Conservation (phyloP, 495 filamentous ascomycete genomes). For the Bacidia rubella region DNA sequence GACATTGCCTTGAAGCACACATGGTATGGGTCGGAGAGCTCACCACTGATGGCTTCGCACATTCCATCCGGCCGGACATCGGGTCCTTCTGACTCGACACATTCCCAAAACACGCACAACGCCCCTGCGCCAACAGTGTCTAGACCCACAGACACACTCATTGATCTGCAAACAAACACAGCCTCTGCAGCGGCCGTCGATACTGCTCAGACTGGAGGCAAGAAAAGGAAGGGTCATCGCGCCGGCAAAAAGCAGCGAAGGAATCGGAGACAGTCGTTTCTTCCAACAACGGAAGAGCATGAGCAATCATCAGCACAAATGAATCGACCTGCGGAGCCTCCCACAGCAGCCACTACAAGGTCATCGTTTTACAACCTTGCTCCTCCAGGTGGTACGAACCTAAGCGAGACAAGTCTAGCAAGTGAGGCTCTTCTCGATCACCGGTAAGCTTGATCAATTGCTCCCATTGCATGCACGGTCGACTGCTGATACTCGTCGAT, state of each 20-base stretch:
- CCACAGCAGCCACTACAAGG: slow-evolving; percentile 18
- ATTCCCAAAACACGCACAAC: background rate
- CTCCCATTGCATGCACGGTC: background rate
- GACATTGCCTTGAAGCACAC: no score
- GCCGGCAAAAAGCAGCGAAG: slow-evolving; percentile 44
- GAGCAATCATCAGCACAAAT: slow-evolving; percentile 15
- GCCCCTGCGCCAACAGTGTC: background rate
- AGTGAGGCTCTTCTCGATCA: slow-evolving; percentile 72
- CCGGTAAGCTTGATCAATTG: slow-evolving; percentile 33
- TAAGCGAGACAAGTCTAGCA: slow-evolving; percentile 71
- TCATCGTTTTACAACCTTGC: slow-evolving; percentile 45
- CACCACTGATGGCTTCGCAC: background rate
- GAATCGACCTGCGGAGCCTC: slow-evolving; percentile 19
- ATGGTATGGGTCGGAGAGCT: no score
- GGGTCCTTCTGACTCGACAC: background rate
- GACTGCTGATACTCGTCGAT: background rate
- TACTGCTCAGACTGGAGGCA: slow-evolving; percentile 8
- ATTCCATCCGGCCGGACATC: background rate
- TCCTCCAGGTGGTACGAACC: slow-evolving; percentile 32
- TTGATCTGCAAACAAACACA: slow-evolving; percentile 13
- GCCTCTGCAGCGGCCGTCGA: slow-evolving; percentile 9
- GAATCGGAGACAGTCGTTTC: slow-evolving; percentile 51
- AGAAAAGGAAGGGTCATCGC: slow-evolving; percentile 35
- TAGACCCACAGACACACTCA: slow-evolving; percentile 9
- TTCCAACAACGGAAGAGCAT: slow-evolving; percentile 32